Percentiles rank a stretch among this genome's conserved stretches.
phyloP scores from a whole-genome alignment of 2,329 filamentous ascomycete genomes.

The Colletotrichum acutatum region DNA sequence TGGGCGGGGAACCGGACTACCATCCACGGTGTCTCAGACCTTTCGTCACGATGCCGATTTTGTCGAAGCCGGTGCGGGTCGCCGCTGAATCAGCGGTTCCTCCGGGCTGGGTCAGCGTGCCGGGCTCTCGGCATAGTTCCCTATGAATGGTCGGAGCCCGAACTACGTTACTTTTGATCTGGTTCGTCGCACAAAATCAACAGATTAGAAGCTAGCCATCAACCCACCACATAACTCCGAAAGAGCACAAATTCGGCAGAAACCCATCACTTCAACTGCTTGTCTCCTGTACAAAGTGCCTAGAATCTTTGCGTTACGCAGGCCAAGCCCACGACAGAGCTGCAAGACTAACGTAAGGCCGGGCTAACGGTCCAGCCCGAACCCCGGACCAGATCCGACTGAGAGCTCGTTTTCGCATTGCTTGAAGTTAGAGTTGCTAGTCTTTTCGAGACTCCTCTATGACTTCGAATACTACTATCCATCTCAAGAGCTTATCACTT shows the following conservation, averaged over 20 bases:
- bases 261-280: not conserved
- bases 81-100: slow-evolving; percentile 25
- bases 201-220: not conserved
- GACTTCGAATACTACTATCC: no score
- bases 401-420: not conserved
- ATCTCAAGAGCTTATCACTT: no score
- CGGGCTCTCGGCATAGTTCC: not conserved
- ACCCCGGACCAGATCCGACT: not conserved
- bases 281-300: not conserved
- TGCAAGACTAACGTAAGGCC: not conserved
- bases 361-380: not conserved
- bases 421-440: not conserved
- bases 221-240: not conserved
- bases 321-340: not conserved
- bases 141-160: not conserved
- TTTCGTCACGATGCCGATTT: not conserved
- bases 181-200: not conserved
- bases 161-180: not conserved
- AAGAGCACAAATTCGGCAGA: not conserved
- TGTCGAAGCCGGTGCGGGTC: not conserved
- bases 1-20: not conserved
- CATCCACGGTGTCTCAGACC: slow-evolving; percentile 3
- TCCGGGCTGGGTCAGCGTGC: not conserved
- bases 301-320: not conserved
- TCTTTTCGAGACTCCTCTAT: no score